Evolutionary conservation across 805 yeast species (phyloP), one percentile per base, ranked within the genome.

Genomic region (Millerago galiae): DNA sequence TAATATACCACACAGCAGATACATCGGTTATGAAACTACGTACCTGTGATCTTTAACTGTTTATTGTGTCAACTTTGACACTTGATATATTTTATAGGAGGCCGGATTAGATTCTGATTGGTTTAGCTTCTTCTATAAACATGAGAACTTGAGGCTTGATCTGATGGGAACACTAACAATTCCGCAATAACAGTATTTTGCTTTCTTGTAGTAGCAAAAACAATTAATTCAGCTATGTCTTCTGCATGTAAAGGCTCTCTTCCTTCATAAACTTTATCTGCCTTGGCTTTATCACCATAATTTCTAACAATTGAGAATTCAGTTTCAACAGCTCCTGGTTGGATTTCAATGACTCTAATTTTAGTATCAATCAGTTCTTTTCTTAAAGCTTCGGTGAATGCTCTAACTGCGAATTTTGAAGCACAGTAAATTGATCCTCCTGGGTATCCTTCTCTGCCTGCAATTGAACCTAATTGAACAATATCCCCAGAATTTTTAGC

Each of bases 391-490:
- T 79, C 81, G 5, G 87, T 75, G 59, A 83, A 83, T 0, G 85
- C 81, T 58, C 81, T 77, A 11, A 83, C 75, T 9, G 86, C 83
- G 37, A 83, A 80, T 56, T 83, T 83, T 18, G 86, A 72, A 9
- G 90, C 83, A 68, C 90, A 83, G 60, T 83, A 83, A 49, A 83
- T 78, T 31, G 85, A 74, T 42, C 90, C 90, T 47, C 86, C 86
- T 25, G 88, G 87, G 63, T 83, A 82, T 8, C 87, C 78, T 47
- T 81, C 87, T 64, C 83, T 75, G 32, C 89, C 91, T 10, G 91
- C 91, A 56, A 81, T 78, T 4, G 90, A 82, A 4, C 90, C 89
- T 48, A 83, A 57, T 54, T 81, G 83, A 46, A 83, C 82, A 49
- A 83, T 81, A 55, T 81, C 89, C 54, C 90, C 90, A 14, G 70